Evolutionary conservation across 345 rosid genomes (phyloP), one percentile per base, ranked within the genome.

Genomic region (Psidium friedrichsthalianum): DNA sequence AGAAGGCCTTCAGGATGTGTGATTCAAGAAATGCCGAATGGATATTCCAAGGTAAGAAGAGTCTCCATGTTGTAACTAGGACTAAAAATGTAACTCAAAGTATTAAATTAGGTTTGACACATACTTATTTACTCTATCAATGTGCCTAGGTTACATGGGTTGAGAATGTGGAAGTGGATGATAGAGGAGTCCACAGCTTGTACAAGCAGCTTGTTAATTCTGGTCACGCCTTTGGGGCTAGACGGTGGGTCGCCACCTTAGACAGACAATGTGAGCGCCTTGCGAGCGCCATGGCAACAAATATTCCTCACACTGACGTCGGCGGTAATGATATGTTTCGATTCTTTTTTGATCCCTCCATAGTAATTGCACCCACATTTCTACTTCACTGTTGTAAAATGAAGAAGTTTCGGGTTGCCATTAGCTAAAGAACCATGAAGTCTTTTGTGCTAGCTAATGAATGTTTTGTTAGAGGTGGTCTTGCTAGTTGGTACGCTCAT

Each of bases 1-100:
- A 90, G 94, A 87, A 90, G 97, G 87, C 99, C 99, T 27, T 98
- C 99, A 29, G 99, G 99, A 54, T 98, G 98, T 86, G 82, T 94
- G 82, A 92, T 98, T 87, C 95, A 98, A 87, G 95, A 98, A 85
- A 88, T 93, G 90, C 93, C 93, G 6, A 93, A 94, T 82, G 98
- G 98, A 6, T 93, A 87, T 91, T 94, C 99, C 14, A 93, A 91
- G 94, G 99, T 97, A 88, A 25, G 40, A 22, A 13, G 40, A 16
- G 29, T 10, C 47, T 42, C 80, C 80, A 36, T 36, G 47, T 32
- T 36, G 42, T 36, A 8, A 42, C 25, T 36, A 36, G 80, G 16
- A n/a, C 44, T 56, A 53, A 52, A 14, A 4, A 6, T 9, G 80
- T 20, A 69, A 69, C 25, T 36, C 25, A 69, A 36, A 36, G 25